Percentiles rank a stretch among this genome's conserved stretches.
Evolutionary conservation across 148 eudicot genomes (phyloP).

Genomic region (Amaranthus palmeri): DNA sequence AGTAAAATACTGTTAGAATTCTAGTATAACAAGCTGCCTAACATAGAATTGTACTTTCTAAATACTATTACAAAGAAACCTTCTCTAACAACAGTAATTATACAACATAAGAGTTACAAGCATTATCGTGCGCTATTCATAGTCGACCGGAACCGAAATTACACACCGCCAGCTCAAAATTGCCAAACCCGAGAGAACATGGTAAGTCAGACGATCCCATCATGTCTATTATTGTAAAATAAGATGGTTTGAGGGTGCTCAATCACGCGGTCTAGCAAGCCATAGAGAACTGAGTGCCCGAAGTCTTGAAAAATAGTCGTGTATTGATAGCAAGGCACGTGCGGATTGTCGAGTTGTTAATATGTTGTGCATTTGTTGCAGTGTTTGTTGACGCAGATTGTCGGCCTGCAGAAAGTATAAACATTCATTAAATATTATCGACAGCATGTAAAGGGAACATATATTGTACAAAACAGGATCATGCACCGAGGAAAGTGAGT

Average conservation of each 20-base stretch:
- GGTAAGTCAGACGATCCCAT: not conserved
- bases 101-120: constrained; percentile 7
- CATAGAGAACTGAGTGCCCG: constrained; percentile 93
- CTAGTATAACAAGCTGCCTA: constrained; percentile 15
- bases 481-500: not conserved
- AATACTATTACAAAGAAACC: not conserved
- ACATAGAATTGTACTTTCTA: constrained; percentile 6
- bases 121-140: not conserved
- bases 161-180: not conserved
- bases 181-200: not conserved
- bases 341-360: constrained; percentile 90
- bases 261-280: constrained; percentile 88
- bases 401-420: constrained; percentile 56
- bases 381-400: constrained; percentile 75
- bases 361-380: constrained; percentile 85
- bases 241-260: constrained; percentile 2
- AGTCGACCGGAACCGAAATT: not conserved
- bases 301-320: constrained; percentile 81
- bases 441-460: not conserved
- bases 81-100: constrained; percentile 14
- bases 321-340: constrained; percentile 75
- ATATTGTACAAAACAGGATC: not conserved
- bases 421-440: not conserved
- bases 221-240: not conserved
- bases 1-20: not conserved